Percentiles rank a stretch among this genome's conserved stretches.
Evolutionary conservation across 2,329 filamentous ascomycete genomes (phyloP).

Genomic region (Ophiostoma sp.): DNA sequence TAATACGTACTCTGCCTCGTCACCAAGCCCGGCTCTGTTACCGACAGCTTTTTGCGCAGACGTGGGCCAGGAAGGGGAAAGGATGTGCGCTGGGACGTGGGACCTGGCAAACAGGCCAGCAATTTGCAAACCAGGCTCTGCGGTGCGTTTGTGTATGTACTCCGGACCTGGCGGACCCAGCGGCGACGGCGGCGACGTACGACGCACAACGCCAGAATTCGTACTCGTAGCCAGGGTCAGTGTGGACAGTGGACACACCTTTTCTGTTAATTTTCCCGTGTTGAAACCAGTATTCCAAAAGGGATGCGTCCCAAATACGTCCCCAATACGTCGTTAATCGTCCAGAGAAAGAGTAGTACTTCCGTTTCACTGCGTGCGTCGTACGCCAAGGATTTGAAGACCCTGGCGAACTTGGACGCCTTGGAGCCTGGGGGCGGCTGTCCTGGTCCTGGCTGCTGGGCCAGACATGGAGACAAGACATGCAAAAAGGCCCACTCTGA

Average conservation of each 20-base stretch:
- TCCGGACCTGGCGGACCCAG: not conserved
- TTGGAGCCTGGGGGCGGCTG: not conserved
- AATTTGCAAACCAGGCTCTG: not conserved
- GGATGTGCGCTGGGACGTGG: constrained; percentile 2
- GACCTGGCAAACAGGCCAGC: not conserved
- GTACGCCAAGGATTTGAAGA: too few species aligned
- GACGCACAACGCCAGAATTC: not conserved
- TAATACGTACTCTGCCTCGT: constrained; percentile 24
- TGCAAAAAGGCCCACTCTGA: constrained; percentile 9
- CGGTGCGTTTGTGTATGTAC: not conserved
- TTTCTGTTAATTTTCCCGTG: not conserved
- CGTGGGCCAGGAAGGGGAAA: not conserved
- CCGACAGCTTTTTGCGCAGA: not conserved
- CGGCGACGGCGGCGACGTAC: not conserved
- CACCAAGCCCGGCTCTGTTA: constrained; percentile 1
- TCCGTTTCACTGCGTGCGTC: not conserved
- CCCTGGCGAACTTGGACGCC: not conserved
- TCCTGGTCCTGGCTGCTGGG: not conserved
- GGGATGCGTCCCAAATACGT: not conserved
- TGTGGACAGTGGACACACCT: not conserved
- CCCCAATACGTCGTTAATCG: not conserved
- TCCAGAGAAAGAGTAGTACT: not conserved
- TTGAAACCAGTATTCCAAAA: not conserved
- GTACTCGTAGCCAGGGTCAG: not conserved
- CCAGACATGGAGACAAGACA: not conserved